These are phyloP conservation scores for Metschnikowia bowlesiae DNA, from an alignment of 805 yeast species.

Conservation along the genomic window DNA sequence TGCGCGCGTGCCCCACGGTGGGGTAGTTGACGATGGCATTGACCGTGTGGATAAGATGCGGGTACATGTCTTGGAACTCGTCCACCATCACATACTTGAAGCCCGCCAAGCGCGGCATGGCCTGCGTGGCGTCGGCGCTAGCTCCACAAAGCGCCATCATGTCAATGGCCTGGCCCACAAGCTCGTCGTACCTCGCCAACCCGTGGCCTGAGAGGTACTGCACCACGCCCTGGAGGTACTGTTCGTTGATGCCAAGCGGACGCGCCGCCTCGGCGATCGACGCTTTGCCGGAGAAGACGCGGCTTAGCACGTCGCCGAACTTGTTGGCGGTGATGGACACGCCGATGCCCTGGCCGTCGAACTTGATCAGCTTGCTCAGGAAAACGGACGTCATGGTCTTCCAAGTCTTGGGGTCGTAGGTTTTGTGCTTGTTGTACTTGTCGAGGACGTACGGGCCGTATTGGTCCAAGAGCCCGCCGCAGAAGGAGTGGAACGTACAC, in stretches of 20 bases:
- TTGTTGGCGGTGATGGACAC: conserved; percentile 21
- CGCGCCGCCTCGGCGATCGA: conserved; percentile 22
- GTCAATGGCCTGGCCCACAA: conserved; percentile 28
- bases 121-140: not conserved
- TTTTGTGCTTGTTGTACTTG: conserved; percentile 13
- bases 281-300: conserved; percentile 20
- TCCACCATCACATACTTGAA: conserved; percentile 51
- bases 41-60: conserved; percentile 44
- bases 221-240: conserved; percentile 25
- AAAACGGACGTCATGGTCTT: conserved; percentile 29
- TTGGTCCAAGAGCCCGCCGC: conserved; percentile 45
- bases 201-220: conserved; percentile 30
- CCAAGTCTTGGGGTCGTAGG: conserved; percentile 58
- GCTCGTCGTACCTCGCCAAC: conserved; percentile 33
- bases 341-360: conserved; percentile 22
- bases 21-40: conserved; percentile 34
- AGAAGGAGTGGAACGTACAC: conserved; percentile 68
- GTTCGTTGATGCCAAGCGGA: conserved; percentile 21
- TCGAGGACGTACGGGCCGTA: conserved; percentile 20
- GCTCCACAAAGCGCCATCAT: conserved; percentile 18
- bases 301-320: conserved; percentile 23
- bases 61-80: conserved; percentile 70
- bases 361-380: conserved; percentile 30
- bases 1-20: conserved; percentile 12
- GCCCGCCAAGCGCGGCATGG: conserved; percentile 18